Conservation (phyloP, 169 alveolate genomes). For the Cryptosporidium bovis region DNA sequence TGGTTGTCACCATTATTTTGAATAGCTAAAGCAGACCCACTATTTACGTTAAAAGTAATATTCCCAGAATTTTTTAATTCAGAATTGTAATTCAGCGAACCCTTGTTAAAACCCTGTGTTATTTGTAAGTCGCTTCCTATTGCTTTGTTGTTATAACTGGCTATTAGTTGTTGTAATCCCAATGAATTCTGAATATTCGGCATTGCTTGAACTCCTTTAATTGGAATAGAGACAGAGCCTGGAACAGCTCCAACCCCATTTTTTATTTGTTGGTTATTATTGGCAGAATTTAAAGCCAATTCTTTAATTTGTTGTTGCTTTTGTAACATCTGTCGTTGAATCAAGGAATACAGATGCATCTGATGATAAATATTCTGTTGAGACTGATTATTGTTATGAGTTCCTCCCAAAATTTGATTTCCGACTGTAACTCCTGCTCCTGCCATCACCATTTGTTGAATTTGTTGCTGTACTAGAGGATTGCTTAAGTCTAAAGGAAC, state of each 20-base stretch:
- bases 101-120: too few relatives aligned
- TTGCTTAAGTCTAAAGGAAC: too few relatives aligned
- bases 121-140: too few relatives aligned
- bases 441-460: background rate
- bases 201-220: background rate
- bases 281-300: slow-evolving; percentile 35
- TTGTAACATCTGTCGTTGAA: slow-evolving; percentile 61
- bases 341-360: slow-evolving; percentile 35
- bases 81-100: too few relatives aligned
- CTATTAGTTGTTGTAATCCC: background rate
- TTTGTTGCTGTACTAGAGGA: background rate
- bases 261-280: slow-evolving; percentile 20
- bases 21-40: too few relatives aligned
- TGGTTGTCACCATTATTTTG: background rate
- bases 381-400: background rate
- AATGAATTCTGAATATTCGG: background rate
- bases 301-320: slow-evolving; percentile 67
- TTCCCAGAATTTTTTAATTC: too few relatives aligned
- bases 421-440: background rate
- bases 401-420: background rate
- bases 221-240: slow-evolving; percentile 12
- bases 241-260: background rate
- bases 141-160: slow-evolving; percentile 1
- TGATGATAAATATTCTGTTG: slow-evolving; percentile 36
- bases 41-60: too few relatives aligned